A percentile compares a stretch with the other conserved stretches of the same genome.
These are phyloP conservation scores for Sugiyamaella americana DNA, from an alignment of 805 yeast species.

Conservation along the genomic window DNA sequence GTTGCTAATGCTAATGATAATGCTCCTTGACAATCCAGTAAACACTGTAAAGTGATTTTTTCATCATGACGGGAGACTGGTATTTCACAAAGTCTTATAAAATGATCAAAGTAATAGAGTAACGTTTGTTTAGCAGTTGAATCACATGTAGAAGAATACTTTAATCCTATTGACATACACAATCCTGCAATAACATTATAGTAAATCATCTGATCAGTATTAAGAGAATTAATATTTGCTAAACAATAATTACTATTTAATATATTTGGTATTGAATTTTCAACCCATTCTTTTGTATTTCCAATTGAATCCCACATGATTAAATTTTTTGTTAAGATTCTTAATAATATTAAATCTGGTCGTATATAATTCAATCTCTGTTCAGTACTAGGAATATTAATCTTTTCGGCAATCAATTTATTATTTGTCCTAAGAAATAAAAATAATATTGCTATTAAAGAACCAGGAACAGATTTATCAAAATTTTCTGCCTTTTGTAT, in stretches of 20 bases:
- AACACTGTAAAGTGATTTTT: slow-evolving; percentile 47
- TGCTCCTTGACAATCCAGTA: slow-evolving; percentile 50
- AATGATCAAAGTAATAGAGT: slow-evolving; percentile 47
- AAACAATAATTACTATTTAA: slow-evolving; percentile 32
- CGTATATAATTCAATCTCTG: slow-evolving; percentile 62
- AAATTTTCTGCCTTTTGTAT: slow-evolving; percentile 51
- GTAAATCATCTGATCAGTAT: slow-evolving; percentile 56
- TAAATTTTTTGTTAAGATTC: slow-evolving; percentile 58
- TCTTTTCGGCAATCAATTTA: slow-evolving; percentile 49
- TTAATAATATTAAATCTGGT: slow-evolving; percentile 67
- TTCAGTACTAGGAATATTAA: slow-evolving; percentile 53
- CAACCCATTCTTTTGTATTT: slow-evolving; percentile 48
- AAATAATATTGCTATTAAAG: slow-evolving; percentile 67
- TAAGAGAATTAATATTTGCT: slow-evolving; percentile 33
- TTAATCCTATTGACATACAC: slow-evolving; percentile 67
- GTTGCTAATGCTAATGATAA: slow-evolving; percentile 61
- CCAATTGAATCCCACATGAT: slow-evolving; percentile 68
- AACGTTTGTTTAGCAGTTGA: slow-evolving; percentile 48
- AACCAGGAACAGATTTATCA: slow-evolving; percentile 65
- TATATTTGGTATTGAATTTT: slow-evolving; percentile 47
- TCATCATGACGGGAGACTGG: slow-evolving; percentile 51
- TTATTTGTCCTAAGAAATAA: slow-evolving; percentile 67
- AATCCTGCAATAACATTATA: slow-evolving; percentile 68
- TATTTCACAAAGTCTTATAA: slow-evolving; percentile 39
- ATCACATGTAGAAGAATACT: slow-evolving; percentile 66